phyloP scores from a whole-genome alignment of 257 asterid genomes.

The Jasminum sambac region DNA sequence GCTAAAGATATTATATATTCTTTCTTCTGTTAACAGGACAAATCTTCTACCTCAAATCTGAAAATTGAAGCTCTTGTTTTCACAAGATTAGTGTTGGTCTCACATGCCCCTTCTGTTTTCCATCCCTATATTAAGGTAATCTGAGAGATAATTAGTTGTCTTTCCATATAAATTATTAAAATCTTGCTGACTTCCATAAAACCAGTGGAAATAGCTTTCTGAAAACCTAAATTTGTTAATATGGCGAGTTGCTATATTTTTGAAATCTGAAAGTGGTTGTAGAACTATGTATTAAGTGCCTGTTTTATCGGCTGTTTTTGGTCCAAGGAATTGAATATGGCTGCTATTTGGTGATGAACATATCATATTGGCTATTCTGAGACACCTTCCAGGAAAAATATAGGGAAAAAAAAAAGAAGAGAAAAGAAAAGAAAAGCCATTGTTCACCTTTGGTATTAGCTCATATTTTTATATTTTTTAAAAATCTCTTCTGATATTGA shows the following conservation, averaged over 20 bases:
- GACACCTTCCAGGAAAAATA: not conserved
- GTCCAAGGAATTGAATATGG: not conserved
- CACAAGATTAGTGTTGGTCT: slow-evolving; percentile 89
- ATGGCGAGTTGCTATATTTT: not conserved
- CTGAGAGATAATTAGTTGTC: slow-evolving; percentile 13
- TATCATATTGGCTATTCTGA: not conserved
- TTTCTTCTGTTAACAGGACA: slow-evolving; percentile 61
- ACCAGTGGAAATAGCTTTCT: not conserved
- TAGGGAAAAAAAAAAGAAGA: too few species aligned
- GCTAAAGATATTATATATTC: slow-evolving; percentile 14
- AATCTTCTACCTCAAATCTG: slow-evolving; percentile 92
- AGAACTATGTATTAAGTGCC: not conserved
- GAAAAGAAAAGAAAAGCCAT: too few species aligned
- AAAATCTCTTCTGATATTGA: too few species aligned
- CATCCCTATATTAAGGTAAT: slow-evolving; percentile 93
- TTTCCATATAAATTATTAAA: slow-evolving; percentile 18
- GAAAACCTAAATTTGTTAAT: not conserved
- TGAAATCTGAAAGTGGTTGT: not conserved
- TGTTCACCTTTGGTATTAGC: too few species aligned
- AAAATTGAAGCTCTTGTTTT: slow-evolving; percentile 98
- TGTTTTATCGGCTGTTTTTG: not conserved
- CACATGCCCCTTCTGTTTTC: slow-evolving; percentile 88
- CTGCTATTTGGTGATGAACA: not conserved
- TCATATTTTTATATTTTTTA: too few species aligned
- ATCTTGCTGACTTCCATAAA: not conserved